Base-by-base conservation (phyloP, 2,329 filamentous ascomycete genomes). In the Trichoderma sp. region DNA sequence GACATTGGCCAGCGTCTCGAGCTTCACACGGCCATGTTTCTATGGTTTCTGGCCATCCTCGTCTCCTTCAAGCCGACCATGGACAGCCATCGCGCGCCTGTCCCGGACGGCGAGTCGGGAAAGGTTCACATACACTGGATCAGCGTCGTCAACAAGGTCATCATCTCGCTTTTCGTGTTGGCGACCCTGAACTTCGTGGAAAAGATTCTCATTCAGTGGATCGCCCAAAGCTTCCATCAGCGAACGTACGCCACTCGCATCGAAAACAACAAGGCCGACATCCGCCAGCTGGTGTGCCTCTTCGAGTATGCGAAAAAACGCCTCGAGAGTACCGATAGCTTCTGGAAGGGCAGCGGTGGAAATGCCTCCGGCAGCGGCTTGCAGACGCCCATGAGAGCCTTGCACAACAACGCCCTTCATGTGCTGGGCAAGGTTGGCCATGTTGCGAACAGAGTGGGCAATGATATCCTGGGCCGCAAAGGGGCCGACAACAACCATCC, bases 141-240 rank as follows among this genome's bases (percentile, higher is more conserved):
- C 75, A 80, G 78, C 34, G 86, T 89, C 15, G 85, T 93, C 69
- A 91, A 96, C 81, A 97, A 96, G 75, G 85, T 98, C 71, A 88
- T 97, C 67, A 87, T 96, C 19, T 85, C 91, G 2, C 74, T 96
- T n/a, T 93, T 98, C 71, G 89, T 96, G 15, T 85, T 91, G 67
- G 85, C 88, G 0, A 82, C 88, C 3, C 81, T 97, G 67, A 97
- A 98, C 77, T 90, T 95, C 67, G 82, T 90, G 60, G 93, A 97
- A 77, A 98, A 97, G 81, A 90, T 97, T 67, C 85, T 96, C 70
- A 96, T 97, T 63, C 93, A 97, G 74, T 89, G 96, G 78, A 96
- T 98, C 70, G 93, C 94, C 39, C 93, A 93, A 65, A 93, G 90
- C 67, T 98, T 98, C 77, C 94, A 98, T 75, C 82, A 91, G 65